Percentiles rank a stretch among this genome's conserved stretches.
These are phyloP conservation scores for Diaporthe caulivora DNA, from an alignment of 2,329 filamentous ascomycete species.

Conservation along the genomic window DNA sequence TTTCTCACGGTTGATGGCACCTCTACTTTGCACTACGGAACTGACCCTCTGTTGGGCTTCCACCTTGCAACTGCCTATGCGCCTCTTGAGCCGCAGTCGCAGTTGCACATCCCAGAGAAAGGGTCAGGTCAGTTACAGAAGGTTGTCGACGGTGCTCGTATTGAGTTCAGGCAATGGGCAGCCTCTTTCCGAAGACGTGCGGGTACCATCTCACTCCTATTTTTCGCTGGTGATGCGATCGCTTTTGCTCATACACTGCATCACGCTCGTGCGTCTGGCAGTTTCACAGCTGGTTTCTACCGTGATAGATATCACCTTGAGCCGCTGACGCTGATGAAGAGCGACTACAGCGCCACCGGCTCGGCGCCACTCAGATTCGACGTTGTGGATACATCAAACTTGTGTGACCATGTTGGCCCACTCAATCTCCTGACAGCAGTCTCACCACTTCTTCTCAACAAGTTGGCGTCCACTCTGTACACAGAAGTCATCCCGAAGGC, in stretches of 20 bases:
- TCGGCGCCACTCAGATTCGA: background rate
- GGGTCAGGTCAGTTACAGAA: background rate
- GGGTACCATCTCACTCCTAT: background rate
- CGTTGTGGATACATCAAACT: background rate
- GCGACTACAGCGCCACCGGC: background rate
- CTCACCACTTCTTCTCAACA: background rate
- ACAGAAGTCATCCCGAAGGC: background rate
- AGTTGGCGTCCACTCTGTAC: background rate
- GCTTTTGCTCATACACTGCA: background rate
- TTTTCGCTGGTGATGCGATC: background rate
- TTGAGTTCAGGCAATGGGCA: background rate
- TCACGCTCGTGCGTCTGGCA: background rate
- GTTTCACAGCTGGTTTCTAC: background rate
- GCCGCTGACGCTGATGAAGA: background rate
- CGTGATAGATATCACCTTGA: background rate
- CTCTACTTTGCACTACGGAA: background rate
- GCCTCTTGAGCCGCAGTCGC: background rate
- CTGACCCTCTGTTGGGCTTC: background rate
- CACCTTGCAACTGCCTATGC: background rate
- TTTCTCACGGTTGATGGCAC: background rate
- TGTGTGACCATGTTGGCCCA: background rate
- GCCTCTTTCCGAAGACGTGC: background rate
- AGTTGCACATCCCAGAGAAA: background rate
- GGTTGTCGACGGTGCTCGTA: background rate
- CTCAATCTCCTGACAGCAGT: background rate